phyloP scores from a whole-genome alignment of 768 basidiomycete genomes.

The Macrolepiota fuliginosa region DNA sequence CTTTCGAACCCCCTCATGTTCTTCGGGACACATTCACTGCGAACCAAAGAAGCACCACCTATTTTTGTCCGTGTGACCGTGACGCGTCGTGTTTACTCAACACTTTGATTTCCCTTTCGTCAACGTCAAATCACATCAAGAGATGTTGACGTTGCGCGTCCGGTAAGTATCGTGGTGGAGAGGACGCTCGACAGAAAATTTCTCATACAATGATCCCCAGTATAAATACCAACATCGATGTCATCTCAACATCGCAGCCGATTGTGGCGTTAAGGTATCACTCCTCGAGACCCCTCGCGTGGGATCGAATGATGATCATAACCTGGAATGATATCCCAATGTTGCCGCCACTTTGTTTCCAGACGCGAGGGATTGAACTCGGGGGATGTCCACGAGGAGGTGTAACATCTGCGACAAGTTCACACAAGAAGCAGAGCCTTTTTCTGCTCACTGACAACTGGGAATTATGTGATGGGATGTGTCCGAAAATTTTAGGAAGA shows the following conservation, averaged over 20 bases:
- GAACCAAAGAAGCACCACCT: constrained; percentile 8
- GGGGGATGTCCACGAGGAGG: not conserved
- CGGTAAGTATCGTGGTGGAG: constrained; percentile 7
- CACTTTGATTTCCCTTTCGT: constrained; percentile 7
- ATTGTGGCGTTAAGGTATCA: constrained; percentile 13
- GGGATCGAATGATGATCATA: constrained; percentile 13
- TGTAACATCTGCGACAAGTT: not conserved
- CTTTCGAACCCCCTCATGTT: constrained; percentile 11
- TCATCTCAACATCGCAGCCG: constrained; percentile 11
- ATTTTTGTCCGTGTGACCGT: constrained; percentile 13
- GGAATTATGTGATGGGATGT: constrained; percentile 1
- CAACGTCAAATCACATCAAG: constrained; percentile 11
- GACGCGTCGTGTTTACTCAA: not conserved
- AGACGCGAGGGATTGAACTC: not conserved
- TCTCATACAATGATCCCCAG: constrained; percentile 2
- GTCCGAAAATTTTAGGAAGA: constrained; percentile 11
- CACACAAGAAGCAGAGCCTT: not conserved
- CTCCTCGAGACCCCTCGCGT: constrained; percentile 12
- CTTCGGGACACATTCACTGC: not conserved
- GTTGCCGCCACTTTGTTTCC: not conserved
- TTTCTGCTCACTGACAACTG: not conserved
- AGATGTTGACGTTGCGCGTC: constrained; percentile 13
- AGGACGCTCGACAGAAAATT: constrained; percentile 1
- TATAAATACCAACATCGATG: constrained; percentile 6
- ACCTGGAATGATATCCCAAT: not conserved